Evolutionary conservation across 108 stramenopile genomes (phyloP), one percentile per base, ranked within the genome.

Genomic region (Mediolabrus comicus): DNA sequence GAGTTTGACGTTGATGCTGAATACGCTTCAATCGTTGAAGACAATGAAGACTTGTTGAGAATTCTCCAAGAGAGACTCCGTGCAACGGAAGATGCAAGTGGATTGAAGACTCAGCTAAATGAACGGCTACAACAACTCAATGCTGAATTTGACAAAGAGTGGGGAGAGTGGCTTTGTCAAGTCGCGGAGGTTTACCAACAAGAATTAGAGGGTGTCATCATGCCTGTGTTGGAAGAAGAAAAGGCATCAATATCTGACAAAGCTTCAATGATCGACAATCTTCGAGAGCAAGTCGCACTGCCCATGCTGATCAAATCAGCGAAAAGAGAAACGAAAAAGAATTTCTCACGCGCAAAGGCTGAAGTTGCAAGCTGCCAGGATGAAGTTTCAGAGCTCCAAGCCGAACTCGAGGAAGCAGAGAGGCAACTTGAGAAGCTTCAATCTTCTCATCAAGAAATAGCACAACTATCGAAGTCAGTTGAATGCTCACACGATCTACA

Each of bases 141-240:
- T 16, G 64, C 73, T 57, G 36, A 34, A 0, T 38, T 80, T 5
- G 36, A 72, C 19, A 8, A 28, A 19, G 80, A 81, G 62, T 86
- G 83, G 85, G 58, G 65, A 24, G 13, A 17, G 17, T 89, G 88
- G 88, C 34, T 84, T 24, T 54, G 60, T 27, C 62, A 68, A 11
- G 85, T 86, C 29, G 63, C 82, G 13, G 70, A 65, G 3, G 56
- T 71, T 43, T 79, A 82, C 52, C 62, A 77, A 30, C 61, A 60
- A 24, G 60, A 78, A 30, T 36, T 74, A 17, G 57, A 22, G 22
- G 62, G 46, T 31, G 53, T 67, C 3, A 53, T 70, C 49, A 4
- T 75, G 22, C 32, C 36, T 27, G 60, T 59, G 10, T 19, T 70
- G 13, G 38, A 82, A 25, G 34, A 60, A 11, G 60, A 41, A 4